Evolutionary conservation across 2,329 filamentous ascomycete genomes (phyloP), one percentile per base, ranked within the genome.

Genomic region (Botrytis squamosa): DNA sequence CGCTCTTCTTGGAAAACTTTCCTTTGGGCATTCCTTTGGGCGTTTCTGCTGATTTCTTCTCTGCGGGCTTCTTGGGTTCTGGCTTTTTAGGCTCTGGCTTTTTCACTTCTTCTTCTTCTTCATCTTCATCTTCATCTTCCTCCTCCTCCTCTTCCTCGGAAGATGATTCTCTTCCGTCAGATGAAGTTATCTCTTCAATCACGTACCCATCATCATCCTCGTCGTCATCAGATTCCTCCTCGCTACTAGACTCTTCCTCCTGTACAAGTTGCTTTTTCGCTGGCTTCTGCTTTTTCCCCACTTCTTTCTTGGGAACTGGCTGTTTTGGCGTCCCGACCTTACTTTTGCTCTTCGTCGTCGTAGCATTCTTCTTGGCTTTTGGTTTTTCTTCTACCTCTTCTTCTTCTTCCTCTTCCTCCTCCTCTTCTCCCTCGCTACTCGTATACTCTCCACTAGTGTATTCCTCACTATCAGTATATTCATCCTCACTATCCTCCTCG

Each of bases 381-480:
- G 52, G 14, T 8, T 62, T 62, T 29, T 46, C 68, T 20, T 70
- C 55, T 20, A 44, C 44, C 18, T 65, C 59, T 10, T 65, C 62
- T 18, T 71, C 59, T 12, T 68, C 67, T 9, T 70, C 55, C 3
- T 70, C 55, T 4, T 36, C 69, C 33, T 71, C 59, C 5, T 65
- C 70, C 7, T 71, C 59, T 29, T 68, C 67, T 3, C 49, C 69
- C 33, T 71, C 69, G 14, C 40, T 57, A 65, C 69, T 71, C 9
- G 69, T 64, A 12, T 71, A 65, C 25, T 71, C 69, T 38, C 44
- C 59, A 67, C 62, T 65, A 40, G 70, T 67, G 38, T 72, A 68
- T 49, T 68, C 70, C 52, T 68, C 71, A 42, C 71, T 72, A n/a
- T 67, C 69, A 40, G 57, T 52, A 65, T 73, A 69, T 36, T 68